Evolutionary conservation across 257 asterid species (phyloP), one percentile per base, ranked within the genome.

Genomic region (Scutellaria baicalensis): DNA sequence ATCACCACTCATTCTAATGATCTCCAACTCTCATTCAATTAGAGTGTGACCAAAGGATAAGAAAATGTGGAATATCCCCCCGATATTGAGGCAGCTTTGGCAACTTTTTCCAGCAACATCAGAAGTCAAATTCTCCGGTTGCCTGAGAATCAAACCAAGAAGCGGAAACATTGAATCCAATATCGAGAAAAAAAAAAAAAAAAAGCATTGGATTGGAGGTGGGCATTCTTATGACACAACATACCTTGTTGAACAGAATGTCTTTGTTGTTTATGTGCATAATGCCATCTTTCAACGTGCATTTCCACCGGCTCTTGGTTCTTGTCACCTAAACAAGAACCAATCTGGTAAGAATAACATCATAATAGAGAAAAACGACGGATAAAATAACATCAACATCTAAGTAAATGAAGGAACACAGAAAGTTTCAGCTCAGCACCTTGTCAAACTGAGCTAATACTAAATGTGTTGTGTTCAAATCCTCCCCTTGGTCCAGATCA

Each of bases 261-360:
- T 93, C 97, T 80, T 91, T 89, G 17, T 91, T 84, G 73, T 90
- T 91, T 81, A 93, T 91, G 86, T 89, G 98, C 98, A 93, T 93
- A 71, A 93, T 87, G 65, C 98, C 98, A 76, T 89, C 89, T 88
- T 91, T 91, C 78, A 93, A 79, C 45, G 85, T 84, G 91, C 97
- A 93, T 47, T 93, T 93, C 98, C 98, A 93, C 91, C 87, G 84
- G 95, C 95, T 93, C 88, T 93, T 93, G 68, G 97, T 91, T 64
- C 97, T 90, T 6, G 99, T 93, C 64, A 93, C 97, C 97, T 91
- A 60, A 56, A 69, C 21, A 61, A 68, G 33, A 77, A 75, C 36
- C 18, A 10, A 20, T 18, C 40, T 11, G 38, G 44, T 38, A 45
- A 33, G 27, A 73, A 62, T 8, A 33, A 10, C 60, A 57, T 17